These are phyloP conservation scores for Lachancea cidri DNA, from an alignment of 805 yeast genomes.

Conservation along the genomic window DNA sequence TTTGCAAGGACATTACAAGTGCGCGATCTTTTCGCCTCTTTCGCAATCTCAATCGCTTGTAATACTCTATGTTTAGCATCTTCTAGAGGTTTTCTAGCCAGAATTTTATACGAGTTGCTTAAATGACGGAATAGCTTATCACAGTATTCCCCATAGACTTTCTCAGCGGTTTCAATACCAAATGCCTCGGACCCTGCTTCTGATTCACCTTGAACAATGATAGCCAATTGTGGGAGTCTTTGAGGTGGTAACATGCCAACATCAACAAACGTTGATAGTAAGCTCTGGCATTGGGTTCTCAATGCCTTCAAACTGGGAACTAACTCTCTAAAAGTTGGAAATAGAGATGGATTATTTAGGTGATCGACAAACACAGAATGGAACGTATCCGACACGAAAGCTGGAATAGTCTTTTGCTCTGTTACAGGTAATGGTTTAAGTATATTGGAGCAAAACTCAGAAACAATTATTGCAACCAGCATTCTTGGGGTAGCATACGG, in stretches of 20 bases:
- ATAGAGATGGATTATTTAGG: conserved; percentile 27
- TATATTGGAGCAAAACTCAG: conserved; percentile 51
- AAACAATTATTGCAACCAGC: conserved; percentile 60
- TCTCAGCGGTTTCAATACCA: conserved; percentile 70
- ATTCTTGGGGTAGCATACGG: conserved; percentile 79
- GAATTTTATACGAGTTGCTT: conserved; percentile 63
- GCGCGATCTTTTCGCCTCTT: conserved; percentile 44
- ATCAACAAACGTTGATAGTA: conserved; percentile 72
- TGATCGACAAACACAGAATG: conserved; percentile 37
- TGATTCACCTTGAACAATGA: conserved; percentile 87
- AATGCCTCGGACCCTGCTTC: conserved; percentile 95
- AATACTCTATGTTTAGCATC: conserved; percentile 69
- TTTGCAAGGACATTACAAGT: conserved; percentile 62
- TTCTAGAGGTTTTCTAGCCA: conserved; percentile 66
- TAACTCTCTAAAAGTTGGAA: conserved; percentile 65
- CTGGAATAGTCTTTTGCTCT: conserved; percentile 18
- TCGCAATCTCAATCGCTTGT: conserved; percentile 65
- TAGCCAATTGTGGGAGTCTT: conserved; percentile 76
- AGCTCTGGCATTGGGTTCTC: conserved; percentile 80
- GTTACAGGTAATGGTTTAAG: conserved; percentile 10
- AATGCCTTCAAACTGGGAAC: conserved; percentile 82
- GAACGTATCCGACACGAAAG: conserved; percentile 28
- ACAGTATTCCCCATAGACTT: conserved; percentile 57
- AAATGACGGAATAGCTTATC: conserved; percentile 58
- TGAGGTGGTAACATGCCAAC: conserved; percentile 66